phyloP scores from a whole-genome alignment of 2,329 filamentous ascomycete species.

The Paracorniculantispora psalliotae region DNA sequence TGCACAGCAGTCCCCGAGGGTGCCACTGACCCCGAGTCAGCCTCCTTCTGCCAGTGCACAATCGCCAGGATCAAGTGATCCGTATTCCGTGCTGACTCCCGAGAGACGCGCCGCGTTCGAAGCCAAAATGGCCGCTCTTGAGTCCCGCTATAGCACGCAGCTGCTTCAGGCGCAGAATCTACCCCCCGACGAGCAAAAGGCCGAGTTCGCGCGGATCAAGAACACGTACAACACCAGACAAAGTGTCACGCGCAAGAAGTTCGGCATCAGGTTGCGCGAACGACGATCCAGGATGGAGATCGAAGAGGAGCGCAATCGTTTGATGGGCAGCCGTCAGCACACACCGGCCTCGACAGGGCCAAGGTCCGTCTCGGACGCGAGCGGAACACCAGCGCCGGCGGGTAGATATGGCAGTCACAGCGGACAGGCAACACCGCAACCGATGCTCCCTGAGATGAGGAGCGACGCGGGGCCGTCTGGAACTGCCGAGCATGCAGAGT shows the following conservation, averaged over 20 bases:
- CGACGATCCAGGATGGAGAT: conserved; percentile 44
- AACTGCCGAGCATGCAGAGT: not conserved
- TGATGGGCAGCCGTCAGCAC: conserved; percentile 20
- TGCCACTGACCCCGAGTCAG: not conserved
- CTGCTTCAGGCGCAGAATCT: conserved; percentile 39
- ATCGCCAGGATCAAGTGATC: not conserved
- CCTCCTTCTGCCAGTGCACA: not conserved
- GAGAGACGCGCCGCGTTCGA: conserved; percentile 20
- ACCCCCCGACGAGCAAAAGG: conserved; percentile 25
- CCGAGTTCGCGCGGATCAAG: conserved; percentile 37
- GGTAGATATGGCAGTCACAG: not conserved
- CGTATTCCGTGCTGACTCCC: not conserved
- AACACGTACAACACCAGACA: conserved; percentile 53
- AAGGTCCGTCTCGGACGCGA: not conserved
- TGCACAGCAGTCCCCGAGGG: not conserved
- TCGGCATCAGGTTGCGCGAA: conserved; percentile 49
- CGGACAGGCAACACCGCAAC: not conserved
- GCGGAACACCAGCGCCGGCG: not conserved
- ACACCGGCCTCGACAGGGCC: not conserved
- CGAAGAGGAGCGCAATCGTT: conserved; percentile 36
- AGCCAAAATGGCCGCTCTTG: conserved; percentile 24
- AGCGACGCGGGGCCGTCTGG: not conserved
- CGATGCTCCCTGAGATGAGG: not conserved
- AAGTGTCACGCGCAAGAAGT: conserved; percentile 53
- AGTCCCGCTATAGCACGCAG: conserved; percentile 31